Conservation (phyloP, 352 stramenopile genomes). For the Pythium coloratum region DNA sequence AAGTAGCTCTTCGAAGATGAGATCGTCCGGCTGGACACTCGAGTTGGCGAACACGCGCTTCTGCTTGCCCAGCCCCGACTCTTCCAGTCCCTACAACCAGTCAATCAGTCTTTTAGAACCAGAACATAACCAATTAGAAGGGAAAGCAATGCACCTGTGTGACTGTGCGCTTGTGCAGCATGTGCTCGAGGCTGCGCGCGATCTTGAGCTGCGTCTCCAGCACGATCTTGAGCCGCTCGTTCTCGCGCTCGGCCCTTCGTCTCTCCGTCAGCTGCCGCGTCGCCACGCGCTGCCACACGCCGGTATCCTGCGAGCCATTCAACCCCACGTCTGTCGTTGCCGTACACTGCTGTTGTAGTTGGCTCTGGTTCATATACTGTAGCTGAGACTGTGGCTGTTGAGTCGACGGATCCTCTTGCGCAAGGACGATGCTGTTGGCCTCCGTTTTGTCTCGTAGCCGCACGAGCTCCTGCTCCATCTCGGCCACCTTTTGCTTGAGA, state of each 20-base stretch:
- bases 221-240: conserved; percentile 5
- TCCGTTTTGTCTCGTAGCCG: background rate
- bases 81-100: conserved; percentile 17
- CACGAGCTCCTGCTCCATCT: conserved; percentile 23
- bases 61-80: conserved; percentile 14
- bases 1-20: conserved; percentile 19
- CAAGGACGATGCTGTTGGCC: background rate
- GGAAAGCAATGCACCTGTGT: too few relatives aligned
- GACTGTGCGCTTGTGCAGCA: background rate
- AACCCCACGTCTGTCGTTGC: too few relatives aligned
- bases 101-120: too few relatives aligned
- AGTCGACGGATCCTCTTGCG: too few relatives aligned
- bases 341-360: too few relatives aligned
- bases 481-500: conserved; percentile 14
- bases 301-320: background rate
- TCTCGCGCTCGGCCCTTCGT: background rate
- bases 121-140: too few relatives aligned
- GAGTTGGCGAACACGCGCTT: conserved; percentile 21
- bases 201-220: conserved; percentile 7
- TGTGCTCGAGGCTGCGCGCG: background rate
- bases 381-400: too few relatives aligned
- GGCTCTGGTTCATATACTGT: too few relatives aligned
- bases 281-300: background rate
- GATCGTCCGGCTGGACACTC: background rate
- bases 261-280: background rate